Evolutionary conservation across 2,329 filamentous ascomycete genomes (phyloP).

Genomic region (Neonectria faginata): DNA sequence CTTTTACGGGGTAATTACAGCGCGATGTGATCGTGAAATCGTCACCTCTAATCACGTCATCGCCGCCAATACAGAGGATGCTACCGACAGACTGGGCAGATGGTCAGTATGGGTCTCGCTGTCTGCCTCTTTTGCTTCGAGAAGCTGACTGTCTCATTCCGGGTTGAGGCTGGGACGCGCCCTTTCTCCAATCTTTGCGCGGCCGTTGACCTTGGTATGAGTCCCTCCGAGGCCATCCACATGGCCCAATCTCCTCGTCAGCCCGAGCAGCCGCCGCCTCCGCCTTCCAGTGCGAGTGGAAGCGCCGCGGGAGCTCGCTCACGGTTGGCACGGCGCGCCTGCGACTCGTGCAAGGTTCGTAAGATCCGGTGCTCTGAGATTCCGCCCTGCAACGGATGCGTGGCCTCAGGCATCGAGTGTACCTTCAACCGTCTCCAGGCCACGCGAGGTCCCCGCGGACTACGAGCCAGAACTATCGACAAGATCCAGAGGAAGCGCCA

Average conservation of each 20-base stretch:
- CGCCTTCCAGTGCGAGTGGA: slow-evolving; percentile 35
- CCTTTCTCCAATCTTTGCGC: slow-evolving; percentile 22
- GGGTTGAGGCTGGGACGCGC: slow-evolving; percentile 23
- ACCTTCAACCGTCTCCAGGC: slow-evolving; percentile 61
- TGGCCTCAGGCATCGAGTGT: slow-evolving; percentile 58
- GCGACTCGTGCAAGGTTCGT: slow-evolving; percentile 65
- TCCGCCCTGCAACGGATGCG: slow-evolving; percentile 60
- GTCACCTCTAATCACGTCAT: slow-evolving; percentile 40
- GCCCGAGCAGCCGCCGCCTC: slow-evolving; percentile 13
- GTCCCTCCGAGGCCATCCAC: slow-evolving; percentile 18
- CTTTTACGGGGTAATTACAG: slow-evolving; percentile 22
- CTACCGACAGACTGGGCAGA: slow-evolving; percentile 28
- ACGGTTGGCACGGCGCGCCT: slow-evolving; percentile 52
- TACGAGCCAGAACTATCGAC: slow-evolving; percentile 59
- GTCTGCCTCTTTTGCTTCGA: slow-evolving; percentile 26
- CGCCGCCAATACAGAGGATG: slow-evolving; percentile 21
- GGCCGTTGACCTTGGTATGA: slow-evolving; percentile 15
- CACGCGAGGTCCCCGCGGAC: slow-evolving; percentile 58
- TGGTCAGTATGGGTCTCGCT: slow-evolving; percentile 10
- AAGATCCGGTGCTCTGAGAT: slow-evolving; percentile 64
- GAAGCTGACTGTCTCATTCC: slow-evolving; percentile 21
- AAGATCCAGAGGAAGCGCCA: slow-evolving; percentile 51
- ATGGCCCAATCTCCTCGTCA: slow-evolving; percentile 16
- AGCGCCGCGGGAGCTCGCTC: slow-evolving; percentile 33
- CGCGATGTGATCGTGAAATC: slow-evolving; percentile 29